A percentile compares a stretch with the other conserved stretches of the same genome.
Evolutionary conservation across 129 eudicot species (phyloP).

Genomic region (Tagetes patula): DNA sequence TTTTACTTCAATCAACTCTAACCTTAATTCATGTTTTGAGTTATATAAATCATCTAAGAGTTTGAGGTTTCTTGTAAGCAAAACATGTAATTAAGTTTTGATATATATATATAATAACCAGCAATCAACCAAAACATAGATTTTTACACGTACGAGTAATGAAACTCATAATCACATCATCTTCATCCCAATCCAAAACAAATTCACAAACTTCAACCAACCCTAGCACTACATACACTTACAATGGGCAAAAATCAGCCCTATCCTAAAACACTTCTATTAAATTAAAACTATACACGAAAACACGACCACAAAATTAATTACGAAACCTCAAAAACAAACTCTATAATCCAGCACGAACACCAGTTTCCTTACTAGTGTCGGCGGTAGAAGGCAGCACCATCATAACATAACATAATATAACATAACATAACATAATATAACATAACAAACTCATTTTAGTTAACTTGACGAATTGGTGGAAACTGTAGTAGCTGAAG

Average conservation of each 20-base stretch:
- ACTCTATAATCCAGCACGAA: constrained; percentile 28
- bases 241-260: constrained; percentile 22
- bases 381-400: constrained; percentile 7
- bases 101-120: no score
- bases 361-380: constrained; percentile 25
- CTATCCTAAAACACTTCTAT: constrained; percentile 13
- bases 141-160: background rate
- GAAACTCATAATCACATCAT: background rate
- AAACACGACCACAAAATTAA: constrained; percentile 5
- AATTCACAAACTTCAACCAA: constrained; percentile 23
- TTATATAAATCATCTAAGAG: no score
- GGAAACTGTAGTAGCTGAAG: constrained; percentile 53
- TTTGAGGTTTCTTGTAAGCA: no score
- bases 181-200: constrained; percentile 19
- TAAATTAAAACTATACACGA: constrained; percentile 22
- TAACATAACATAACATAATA: background rate
- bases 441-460: constrained; percentile 2
- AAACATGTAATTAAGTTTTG: no score
- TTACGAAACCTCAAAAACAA: background rate
- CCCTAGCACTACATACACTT: background rate
- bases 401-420: constrained; percentile 8
- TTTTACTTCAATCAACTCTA: no score
- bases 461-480: constrained; percentile 45
- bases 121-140: no score
- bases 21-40: no score